These are phyloP conservation scores for Medicago lupulina DNA, from an alignment of 306 rosid species.

Conservation along the genomic window DNA sequence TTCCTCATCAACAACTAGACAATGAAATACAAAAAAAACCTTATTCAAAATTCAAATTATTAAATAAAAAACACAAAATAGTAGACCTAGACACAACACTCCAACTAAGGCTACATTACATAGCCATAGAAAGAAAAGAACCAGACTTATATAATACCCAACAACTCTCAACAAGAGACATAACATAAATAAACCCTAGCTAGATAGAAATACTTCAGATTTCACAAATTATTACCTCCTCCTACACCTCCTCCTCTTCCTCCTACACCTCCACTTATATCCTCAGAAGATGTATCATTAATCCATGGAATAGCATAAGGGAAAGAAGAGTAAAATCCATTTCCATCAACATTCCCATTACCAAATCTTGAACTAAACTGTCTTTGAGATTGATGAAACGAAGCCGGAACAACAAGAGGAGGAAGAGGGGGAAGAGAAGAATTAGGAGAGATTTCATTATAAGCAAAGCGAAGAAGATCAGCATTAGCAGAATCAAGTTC, in stretches of 20 bases:
- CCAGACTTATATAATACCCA: conserved; percentile 33
- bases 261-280: conserved; percentile 53
- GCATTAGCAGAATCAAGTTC: conserved; percentile 86
- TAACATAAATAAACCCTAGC: conserved; percentile 59
- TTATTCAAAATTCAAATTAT: conserved; percentile 37
- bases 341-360: conserved; percentile 41
- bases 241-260: conserved; percentile 52
- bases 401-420: conserved; percentile 11
- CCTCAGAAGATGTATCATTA: conserved; percentile 44
- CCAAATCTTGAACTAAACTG: conserved; percentile 40
- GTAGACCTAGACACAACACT: conserved; percentile 47
- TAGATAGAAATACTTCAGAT: conserved; percentile 7
- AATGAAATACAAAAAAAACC: background rate
- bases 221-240: conserved; percentile 57
- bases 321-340: conserved; percentile 49
- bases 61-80: conserved; percentile 24
- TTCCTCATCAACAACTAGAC: conserved; percentile 13
- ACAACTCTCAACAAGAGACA: background rate
- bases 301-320: conserved; percentile 77
- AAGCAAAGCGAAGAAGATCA: conserved; percentile 79
- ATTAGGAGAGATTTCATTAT: conserved; percentile 52
- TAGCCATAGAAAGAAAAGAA: conserved; percentile 33
- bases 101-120: conserved; percentile 42
- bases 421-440: conserved; percentile 17
- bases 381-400: conserved; percentile 39